These are phyloP conservation scores for Chrysoporthe puriensis DNA, from an alignment of 2,329 filamentous ascomycete genomes.

Conservation along the genomic window DNA sequence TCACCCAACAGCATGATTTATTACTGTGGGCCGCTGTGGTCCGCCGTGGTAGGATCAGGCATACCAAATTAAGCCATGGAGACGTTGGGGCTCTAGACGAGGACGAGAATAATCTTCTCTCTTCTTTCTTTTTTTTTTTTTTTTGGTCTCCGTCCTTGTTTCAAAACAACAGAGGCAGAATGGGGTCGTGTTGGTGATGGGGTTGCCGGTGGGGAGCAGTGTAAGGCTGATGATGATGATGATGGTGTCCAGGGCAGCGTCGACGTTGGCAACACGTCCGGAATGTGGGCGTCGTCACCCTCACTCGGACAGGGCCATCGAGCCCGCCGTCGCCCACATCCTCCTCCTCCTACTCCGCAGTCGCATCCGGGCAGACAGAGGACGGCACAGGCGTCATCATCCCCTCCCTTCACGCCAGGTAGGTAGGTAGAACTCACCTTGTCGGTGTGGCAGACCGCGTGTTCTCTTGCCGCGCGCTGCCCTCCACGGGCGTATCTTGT, in stretches of 20 bases:
- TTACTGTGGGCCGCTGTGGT: not conserved
- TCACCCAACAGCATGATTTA: not conserved
- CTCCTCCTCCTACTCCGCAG: not conserved
- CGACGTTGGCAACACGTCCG: constrained; percentile 2
- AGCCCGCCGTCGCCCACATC: not conserved
- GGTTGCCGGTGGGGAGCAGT: too few relatives aligned
- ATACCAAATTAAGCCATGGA: not conserved
- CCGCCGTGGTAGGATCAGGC: not conserved
- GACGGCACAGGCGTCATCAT: not conserved
- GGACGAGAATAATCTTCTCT: too few relatives aligned
- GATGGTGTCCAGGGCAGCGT: not conserved
- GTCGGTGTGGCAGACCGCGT: not conserved
- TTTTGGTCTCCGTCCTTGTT: too few relatives aligned
- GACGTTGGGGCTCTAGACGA: not conserved
- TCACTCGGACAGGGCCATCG: not conserved
- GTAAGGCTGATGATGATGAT: not conserved
- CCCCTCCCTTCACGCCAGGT: not conserved
- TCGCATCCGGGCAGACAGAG: not conserved
- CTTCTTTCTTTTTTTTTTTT: too few relatives aligned
- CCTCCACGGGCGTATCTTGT: not conserved
- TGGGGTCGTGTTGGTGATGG: too few relatives aligned
- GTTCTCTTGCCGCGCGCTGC: too few relatives aligned
- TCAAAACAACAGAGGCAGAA: too few relatives aligned
- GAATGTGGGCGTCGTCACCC: constrained; percentile 13
- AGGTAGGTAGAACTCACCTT: not conserved